A percentile compares a stretch with the other conserved stretches of the same genome.
Conservation (phyloP, 2,329 filamentous ascomycete species). For the Westerdykella sp. region DNA sequence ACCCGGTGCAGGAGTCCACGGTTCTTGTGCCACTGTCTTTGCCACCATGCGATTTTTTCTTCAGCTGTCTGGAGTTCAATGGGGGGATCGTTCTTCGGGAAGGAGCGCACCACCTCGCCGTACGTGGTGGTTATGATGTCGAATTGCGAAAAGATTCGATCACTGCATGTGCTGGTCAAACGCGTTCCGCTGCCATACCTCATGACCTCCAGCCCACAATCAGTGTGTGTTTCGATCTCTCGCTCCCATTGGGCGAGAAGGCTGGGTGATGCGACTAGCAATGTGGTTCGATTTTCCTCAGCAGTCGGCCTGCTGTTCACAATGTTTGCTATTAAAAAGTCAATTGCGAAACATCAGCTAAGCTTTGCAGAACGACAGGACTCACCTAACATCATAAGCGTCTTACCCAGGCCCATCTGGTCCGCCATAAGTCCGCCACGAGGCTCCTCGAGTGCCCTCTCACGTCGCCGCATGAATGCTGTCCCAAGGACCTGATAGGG, state of each 20-base stretch:
- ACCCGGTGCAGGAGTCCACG: slow-evolving; percentile 32
- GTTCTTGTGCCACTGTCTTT: slow-evolving; percentile 19
- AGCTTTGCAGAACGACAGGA: not conserved
- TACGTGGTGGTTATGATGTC: slow-evolving; percentile 42
- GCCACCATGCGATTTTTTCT: slow-evolving; percentile 39
- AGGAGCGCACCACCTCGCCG: slow-evolving; percentile 37
- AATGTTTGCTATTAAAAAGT: slow-evolving; percentile 36
- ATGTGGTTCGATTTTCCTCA: slow-evolving; percentile 28
- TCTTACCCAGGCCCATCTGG: slow-evolving; percentile 41
- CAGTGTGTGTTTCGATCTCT: slow-evolving; percentile 29
- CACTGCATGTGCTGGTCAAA: slow-evolving; percentile 14
- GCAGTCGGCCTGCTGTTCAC: slow-evolving; percentile 32
- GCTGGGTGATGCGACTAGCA: slow-evolving; percentile 39
- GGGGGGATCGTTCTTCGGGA: slow-evolving; percentile 38
- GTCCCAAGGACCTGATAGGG: slow-evolving; percentile 48
- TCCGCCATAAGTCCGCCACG: slow-evolving; percentile 40
- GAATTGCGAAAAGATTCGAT: slow-evolving; percentile 11
- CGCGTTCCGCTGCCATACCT: slow-evolving; percentile 20
- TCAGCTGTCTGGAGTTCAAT: slow-evolving; percentile 32
- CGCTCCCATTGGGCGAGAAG: slow-evolving; percentile 38
- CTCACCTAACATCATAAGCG: slow-evolving; percentile 34
- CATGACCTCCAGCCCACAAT: slow-evolving; percentile 16
- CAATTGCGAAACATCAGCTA: slow-evolving; percentile 1
- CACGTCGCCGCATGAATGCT: slow-evolving; percentile 51
- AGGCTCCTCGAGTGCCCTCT: slow-evolving; percentile 36